These are phyloP conservation scores for Phaseolus lunatus DNA, from an alignment of 306 rosid species.

Conservation along the genomic window DNA sequence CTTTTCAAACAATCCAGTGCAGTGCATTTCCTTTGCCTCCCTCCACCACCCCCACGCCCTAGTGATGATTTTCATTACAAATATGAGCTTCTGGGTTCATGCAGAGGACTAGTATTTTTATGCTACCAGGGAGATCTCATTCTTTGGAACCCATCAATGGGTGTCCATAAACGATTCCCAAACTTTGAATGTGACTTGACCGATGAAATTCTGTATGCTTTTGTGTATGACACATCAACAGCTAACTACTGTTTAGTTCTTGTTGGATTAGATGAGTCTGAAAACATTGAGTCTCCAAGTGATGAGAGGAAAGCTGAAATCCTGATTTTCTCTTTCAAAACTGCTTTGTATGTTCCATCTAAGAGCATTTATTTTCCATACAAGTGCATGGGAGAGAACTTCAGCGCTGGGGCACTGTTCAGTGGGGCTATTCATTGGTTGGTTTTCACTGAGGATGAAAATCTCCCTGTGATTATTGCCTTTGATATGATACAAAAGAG, in stretches of 20 bases:
- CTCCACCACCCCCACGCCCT: not conserved
- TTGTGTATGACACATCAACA: not conserved
- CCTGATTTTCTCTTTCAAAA: not conserved
- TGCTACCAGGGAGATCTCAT: not conserved
- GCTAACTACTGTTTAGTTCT: not conserved
- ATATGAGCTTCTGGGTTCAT: not conserved
- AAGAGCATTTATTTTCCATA: not conserved
- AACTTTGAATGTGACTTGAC: accelerated
- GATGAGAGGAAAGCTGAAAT: not conserved
- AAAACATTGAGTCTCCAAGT: no score
- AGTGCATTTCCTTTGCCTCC: not conserved
- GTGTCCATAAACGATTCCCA: not conserved
- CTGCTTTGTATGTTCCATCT: not conserved
- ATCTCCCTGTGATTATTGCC: not conserved
- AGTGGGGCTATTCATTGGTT: constrained; percentile 39
- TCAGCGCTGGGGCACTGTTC: not conserved
- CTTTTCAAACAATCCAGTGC: not conserved
- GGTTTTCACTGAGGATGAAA: not conserved
- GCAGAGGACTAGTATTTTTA: not conserved
- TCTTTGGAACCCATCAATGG: constrained; percentile 2
- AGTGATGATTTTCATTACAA: no score
- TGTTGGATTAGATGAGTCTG: not conserved
- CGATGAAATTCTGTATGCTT: not conserved
- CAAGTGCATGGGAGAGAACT: no score
- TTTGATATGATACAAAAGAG: not conserved